Evolutionary conservation across 257 asterid species (phyloP).

Genomic region (Solanum sitiens): DNA sequence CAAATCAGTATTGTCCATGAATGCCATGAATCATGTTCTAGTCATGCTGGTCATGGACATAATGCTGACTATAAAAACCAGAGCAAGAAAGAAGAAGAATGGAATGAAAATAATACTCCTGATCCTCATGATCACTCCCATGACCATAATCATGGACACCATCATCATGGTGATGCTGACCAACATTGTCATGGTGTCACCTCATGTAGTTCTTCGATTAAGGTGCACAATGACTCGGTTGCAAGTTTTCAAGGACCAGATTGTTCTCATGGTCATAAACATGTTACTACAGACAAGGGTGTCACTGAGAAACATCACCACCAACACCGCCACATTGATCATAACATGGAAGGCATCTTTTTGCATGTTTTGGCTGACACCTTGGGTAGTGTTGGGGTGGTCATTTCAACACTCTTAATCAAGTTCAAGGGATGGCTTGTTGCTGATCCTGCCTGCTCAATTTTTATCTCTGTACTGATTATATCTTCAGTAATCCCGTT

Average conservation of each 20-base stretch:
- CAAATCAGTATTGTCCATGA: slow-evolving; percentile 11
- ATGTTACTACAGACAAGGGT: slow-evolving; percentile 13
- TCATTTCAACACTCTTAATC: slow-evolving; percentile 74
- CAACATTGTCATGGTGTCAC: not conserved
- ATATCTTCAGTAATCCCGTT: slow-evolving; percentile 78
- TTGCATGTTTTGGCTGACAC: slow-evolving; percentile 97
- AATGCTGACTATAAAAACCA: slow-evolving; percentile 6
- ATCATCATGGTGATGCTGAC: slow-evolving; percentile 6
- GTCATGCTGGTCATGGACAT: slow-evolving; percentile 5
- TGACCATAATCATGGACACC: slow-evolving; percentile 8
- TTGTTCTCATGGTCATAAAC: slow-evolving; percentile 5
- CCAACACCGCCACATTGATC: slow-evolving; percentile 86
- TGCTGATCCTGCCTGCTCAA: slow-evolving; percentile 95
- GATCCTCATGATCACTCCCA: slow-evolving; percentile 4
- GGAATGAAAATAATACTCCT: not conserved
- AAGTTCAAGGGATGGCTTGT: slow-evolving; percentile 93
- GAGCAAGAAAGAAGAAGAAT: not conserved
- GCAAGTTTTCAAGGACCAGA: not conserved
- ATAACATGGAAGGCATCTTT: slow-evolving; percentile 97
- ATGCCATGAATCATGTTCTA: slow-evolving; percentile 13
- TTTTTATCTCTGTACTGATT: slow-evolving; percentile 73
- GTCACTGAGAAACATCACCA: slow-evolving; percentile 23
- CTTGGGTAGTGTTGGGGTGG: slow-evolving; percentile 93
- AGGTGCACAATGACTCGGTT: not conserved
- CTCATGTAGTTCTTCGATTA: not conserved